Conservation (phyloP, 257 asterid genomes). For the Striga asiatica region DNA sequence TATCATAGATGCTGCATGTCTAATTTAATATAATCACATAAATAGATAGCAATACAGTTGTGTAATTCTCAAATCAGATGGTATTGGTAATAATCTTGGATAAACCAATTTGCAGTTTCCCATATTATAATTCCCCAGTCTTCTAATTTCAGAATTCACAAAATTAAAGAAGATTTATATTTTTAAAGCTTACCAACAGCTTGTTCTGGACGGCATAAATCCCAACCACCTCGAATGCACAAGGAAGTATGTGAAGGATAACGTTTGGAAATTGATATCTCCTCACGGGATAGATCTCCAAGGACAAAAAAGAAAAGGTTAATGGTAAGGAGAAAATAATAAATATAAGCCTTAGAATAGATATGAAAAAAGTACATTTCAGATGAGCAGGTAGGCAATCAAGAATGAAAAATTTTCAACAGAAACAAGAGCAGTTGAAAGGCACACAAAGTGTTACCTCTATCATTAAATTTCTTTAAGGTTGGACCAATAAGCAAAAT, state of each 20-base stretch:
- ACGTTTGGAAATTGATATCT: slow-evolving; percentile 64
- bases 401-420: not conserved
- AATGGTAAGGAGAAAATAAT: slow-evolving; percentile 2
- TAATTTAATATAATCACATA: not conserved
- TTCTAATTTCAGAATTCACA: not conserved
- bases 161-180: slow-evolving; percentile 8
- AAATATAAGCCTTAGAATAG: not conserved
- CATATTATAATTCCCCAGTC: not conserved
- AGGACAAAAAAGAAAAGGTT: slow-evolving; percentile 14
- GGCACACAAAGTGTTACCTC: slow-evolving; percentile 39
- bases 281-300: slow-evolving; percentile 86
- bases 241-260: slow-evolving; percentile 87
- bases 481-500: slow-evolving; percentile 94
- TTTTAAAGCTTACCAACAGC: slow-evolving; percentile 52
- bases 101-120: not conserved
- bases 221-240: slow-evolving; percentile 95
- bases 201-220: slow-evolving; percentile 82
- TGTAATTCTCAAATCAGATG: not conserved
- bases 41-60: not conserved
- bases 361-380: slow-evolving; percentile 4
- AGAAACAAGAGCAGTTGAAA: not conserved
- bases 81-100: not conserved
- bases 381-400: not conserved
- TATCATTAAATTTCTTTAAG: slow-evolving; percentile 87
- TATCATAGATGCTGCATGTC: not conserved